Base-by-base conservation (phyloP, 805 yeast genomes). In the Candida awuae region DNA sequence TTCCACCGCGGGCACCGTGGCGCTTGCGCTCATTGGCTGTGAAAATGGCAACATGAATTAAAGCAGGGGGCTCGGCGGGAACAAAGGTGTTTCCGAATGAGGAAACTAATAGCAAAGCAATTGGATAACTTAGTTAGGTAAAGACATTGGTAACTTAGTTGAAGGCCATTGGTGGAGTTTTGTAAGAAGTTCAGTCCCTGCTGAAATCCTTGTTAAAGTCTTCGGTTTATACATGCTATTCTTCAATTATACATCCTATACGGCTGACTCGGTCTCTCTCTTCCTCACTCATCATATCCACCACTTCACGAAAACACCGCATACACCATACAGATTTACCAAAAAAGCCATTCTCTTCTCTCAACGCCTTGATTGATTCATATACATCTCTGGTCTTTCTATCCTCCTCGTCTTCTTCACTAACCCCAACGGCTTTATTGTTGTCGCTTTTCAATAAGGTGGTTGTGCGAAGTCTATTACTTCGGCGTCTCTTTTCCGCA, bases 261-360 rank as follows among this genome's bases (percentile, higher is more conserved):
- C 20, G 6, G 12, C 28, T 8, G 1, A 22, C 26, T 9, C 35
- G 8, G 2, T n/a, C 17, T 14, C 21, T 14, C 9, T 25, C 36
- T 5, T 4, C 27, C 2, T 3, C 9, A 10, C 10, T 12, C 28
- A 41, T 10, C 3, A 34, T 13, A 6, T 25, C 3, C 29, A 48
- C 14, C 16, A 50, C 52, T 5, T 38, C 19, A 4, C 32, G 29
- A 14, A 58, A 45, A 40, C 62, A 57, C 1, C 31, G 39, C 17
- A 55, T 29, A 38, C 63, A 59, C 6, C 56, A 29, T 3, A 53
- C 45, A 18, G 46, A 32, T 30, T 49, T 54, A 16, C 62, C 63
- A 39, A 43, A 56, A 13, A 43, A 46, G 6, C 44, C 39, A 33
- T 54, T 50, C 37, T 48, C 50, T 18, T 20, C 29, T 17, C 60